Evolutionary conservation across 331 rosid species (phyloP).

Genomic region (Malus hybrid): DNA sequence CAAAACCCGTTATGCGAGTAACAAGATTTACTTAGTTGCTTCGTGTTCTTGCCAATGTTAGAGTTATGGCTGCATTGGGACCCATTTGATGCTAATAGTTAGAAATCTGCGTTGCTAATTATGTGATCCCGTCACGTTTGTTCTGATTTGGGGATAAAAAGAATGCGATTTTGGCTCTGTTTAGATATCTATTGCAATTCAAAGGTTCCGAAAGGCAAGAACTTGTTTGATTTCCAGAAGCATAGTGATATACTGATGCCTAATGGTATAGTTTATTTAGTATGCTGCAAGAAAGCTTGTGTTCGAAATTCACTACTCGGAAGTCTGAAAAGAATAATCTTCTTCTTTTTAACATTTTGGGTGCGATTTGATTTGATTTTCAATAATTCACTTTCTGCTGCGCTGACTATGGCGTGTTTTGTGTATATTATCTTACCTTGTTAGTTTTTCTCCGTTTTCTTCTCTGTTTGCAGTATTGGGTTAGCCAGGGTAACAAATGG

Average conservation of each 20-base stretch:
- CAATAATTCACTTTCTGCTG: too few relatives aligned
- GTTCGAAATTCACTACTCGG: neutral
- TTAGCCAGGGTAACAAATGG: constrained; percentile 98
- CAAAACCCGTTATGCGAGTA: neutral
- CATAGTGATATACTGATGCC: neutral
- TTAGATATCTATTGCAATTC: neutral
- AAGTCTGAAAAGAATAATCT: too few relatives aligned
- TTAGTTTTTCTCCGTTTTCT: neutral
- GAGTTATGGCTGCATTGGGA: neutral
- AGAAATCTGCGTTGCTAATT: neutral
- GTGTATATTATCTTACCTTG: neutral
- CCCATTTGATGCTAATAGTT: neutral
- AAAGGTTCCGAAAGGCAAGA: neutral
- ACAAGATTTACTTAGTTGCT: neutral
- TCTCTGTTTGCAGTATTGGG: constrained; percentile 72
- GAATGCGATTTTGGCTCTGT: neutral
- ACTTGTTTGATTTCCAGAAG: neutral
- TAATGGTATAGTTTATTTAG: neutral
- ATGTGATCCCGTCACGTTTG: neutral
- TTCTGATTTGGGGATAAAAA: neutral
- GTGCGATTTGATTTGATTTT: neutral
- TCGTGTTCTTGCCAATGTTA: neutral
- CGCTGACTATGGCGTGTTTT: too few relatives aligned
- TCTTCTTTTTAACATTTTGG: neutral
- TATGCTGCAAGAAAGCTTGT: neutral